Base-by-base conservation (phyloP, 176 grass and related monocot species). In the Ensete ventricosum region DNA sequence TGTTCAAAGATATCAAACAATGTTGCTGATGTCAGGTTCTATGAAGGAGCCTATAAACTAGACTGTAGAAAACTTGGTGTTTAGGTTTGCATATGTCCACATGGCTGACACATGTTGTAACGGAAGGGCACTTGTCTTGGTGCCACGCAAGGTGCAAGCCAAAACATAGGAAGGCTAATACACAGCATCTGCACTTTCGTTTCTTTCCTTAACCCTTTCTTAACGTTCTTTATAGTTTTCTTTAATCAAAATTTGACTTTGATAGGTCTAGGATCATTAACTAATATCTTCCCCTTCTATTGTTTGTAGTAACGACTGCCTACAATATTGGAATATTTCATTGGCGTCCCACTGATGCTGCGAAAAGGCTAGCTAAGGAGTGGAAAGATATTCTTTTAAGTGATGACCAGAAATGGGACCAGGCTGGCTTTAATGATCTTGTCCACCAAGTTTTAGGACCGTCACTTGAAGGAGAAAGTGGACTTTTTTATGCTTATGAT, bases 321-420 rank as follows among this genome's bases (percentile, higher is more conserved):
- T 89, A 86, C 60, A 99, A 99, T 75, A 89, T 99, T 80, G 90
- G 95, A 77, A 94, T 99, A 81, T 99, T 99, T 51, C 86, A 99
- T 81, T 99, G 95, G 95, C 87, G 90, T 59, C 88, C 95, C 7
- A 99, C 95, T 53, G 88, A 87, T 78, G 69, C 84, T 64, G 80
- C 90, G 78, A 99, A 87, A 89, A 93, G 62, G 80, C 78, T 99
- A 76, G 95, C 88, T 72, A 84, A 93, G 82, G 90, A 99, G 65
- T 99, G 95, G 90, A 99, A 88, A 84, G 84, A 94, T 19, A 70
- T 94, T 43, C 80, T 99, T 59, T 53, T 94, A 60, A 88, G 86
- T 34, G 86, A 99, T 78, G 95, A 94, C 72, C 84, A 84, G 73
- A 64, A 94, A 74, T 99, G 95, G 95, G 95, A 99, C 76, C 91